Evolutionary conservation across 2,329 filamentous ascomycete species (phyloP).

Genomic region (Tolypocladium nubicola): DNA sequence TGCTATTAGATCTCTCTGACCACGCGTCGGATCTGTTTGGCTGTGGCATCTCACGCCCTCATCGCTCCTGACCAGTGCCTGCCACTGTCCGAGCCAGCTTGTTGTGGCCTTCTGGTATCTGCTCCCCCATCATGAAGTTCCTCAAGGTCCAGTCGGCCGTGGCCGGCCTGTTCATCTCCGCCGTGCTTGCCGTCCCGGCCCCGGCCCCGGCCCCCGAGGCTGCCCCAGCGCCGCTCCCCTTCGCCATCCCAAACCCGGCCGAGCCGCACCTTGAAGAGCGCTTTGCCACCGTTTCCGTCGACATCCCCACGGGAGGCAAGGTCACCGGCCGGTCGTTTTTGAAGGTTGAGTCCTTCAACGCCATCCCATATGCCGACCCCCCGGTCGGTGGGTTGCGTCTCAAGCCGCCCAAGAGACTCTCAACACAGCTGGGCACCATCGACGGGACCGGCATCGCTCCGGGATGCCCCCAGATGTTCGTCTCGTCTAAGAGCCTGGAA

Average conservation of each 20-base stretch:
- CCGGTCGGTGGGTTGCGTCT: conserved; percentile 58
- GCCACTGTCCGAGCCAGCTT: background rate
- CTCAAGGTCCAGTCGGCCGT: background rate
- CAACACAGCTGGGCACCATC: conserved; percentile 45
- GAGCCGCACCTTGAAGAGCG: conserved; percentile 27
- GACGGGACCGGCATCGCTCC: conserved; percentile 46
- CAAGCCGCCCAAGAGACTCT: conserved; percentile 52
- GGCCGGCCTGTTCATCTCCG: conserved; percentile 4
- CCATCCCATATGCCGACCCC: conserved; percentile 65
- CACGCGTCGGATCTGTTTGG: background rate
- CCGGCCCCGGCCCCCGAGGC: conserved; percentile 8
- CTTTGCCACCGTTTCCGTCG: conserved; percentile 38
- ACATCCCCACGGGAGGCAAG: conserved; percentile 46
- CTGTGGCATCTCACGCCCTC: background rate
- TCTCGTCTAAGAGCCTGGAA: conserved; percentile 35
- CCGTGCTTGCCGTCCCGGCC: conserved; percentile 10
- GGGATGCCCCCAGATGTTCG: conserved; percentile 63
- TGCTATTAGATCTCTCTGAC: background rate
- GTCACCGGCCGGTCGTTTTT: conserved; percentile 35
- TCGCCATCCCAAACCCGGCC: conserved; percentile 1
- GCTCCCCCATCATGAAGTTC: background rate
- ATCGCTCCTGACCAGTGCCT: background rate
- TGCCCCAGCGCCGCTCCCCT: conserved; percentile 9
- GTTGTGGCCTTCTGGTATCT: background rate
- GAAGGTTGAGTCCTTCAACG: conserved; percentile 57